Conservation (phyloP, 345 rosid genomes). For the Theobroma cacao region DNA sequence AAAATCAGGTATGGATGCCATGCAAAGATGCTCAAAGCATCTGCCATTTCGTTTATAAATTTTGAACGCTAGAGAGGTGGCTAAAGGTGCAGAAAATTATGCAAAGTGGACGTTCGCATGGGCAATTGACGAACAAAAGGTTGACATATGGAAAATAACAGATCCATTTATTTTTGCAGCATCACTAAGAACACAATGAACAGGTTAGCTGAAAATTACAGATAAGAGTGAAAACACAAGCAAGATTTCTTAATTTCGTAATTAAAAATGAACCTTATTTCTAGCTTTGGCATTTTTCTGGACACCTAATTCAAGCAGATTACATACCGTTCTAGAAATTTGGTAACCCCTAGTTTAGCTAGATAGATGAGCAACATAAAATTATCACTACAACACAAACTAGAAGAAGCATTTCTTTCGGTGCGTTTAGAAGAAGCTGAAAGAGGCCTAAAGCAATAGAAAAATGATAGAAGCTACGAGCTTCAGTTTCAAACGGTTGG, state of each 20-base stretch:
- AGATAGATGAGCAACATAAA: background rate
- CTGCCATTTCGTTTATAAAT: background rate
- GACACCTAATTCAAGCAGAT: background rate
- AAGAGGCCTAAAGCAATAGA: background rate
- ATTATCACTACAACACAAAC: background rate
- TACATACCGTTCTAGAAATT: background rate
- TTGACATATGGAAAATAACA: background rate
- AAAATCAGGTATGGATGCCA: background rate
- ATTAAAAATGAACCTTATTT: background rate
- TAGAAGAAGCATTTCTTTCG: background rate
- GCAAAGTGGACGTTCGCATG: constrained; percentile 10
- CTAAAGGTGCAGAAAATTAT: background rate
- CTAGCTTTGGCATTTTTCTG: background rate
- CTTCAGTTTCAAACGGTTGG: background rate
- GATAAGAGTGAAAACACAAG: background rate
- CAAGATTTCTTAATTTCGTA: background rate
- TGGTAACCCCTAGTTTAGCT: background rate
- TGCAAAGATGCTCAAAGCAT: background rate
- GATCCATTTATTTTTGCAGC: background rate
- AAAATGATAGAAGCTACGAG: background rate
- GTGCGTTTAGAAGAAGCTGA: background rate
- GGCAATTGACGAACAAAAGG: background rate
- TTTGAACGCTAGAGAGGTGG: no score
- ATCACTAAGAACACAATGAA: background rate
- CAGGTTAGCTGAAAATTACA: background rate